Evolutionary conservation across 2,329 filamentous ascomycete genomes (phyloP), one percentile per base, ranked within the genome.

Genomic region (Paecilomyces sp.): DNA sequence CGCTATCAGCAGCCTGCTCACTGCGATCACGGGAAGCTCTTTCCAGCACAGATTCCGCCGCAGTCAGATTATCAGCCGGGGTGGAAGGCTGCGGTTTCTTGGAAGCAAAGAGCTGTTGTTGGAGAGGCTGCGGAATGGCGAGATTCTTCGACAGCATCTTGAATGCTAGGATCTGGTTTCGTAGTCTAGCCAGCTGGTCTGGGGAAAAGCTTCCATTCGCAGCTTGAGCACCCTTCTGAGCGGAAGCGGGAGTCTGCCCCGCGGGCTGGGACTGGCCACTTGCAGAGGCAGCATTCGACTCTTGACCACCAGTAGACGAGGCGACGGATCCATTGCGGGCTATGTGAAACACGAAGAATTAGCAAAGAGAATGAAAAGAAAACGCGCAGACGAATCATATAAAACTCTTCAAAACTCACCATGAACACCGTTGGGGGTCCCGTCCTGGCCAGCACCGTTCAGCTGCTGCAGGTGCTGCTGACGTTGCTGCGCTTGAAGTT

Each of bases 91-190:
- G 72, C 22, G 64, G 61, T 63, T 75, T 76, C 63, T 77, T 68
- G 71, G 74, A 87, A 53, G 88, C 83, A 71, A 92, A 96, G 41
- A 97, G 87, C 55, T 89, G 86, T 69, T 93, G 89, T 72, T 96
- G 91, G 64, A 96, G 84, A 63, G 85, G 83, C 31, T 84, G 76
- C 0, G 93, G 91, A 3, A 97, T 85, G 0, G 92, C 88, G 13
- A 89, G 82, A 66, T 96, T 96, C 75, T 94, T 95, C 4, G 90
- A 88, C 3, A 99, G 81, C 65, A 92, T 83, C 76, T 95, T 95
- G 77, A 97, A 97, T 0, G 93, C 92, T 67, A 88, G 83, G 56
- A 97, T 96, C 73, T 99, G 94, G 65, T 90, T 88, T 61, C 91
- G 84, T 9, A 99, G 79, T 52, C 90, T 85, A 25, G 83, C 82